phyloP scores from a whole-genome alignment of 1,284 basidiomycete genomes.

The Bondarzewia mesenterica region DNA sequence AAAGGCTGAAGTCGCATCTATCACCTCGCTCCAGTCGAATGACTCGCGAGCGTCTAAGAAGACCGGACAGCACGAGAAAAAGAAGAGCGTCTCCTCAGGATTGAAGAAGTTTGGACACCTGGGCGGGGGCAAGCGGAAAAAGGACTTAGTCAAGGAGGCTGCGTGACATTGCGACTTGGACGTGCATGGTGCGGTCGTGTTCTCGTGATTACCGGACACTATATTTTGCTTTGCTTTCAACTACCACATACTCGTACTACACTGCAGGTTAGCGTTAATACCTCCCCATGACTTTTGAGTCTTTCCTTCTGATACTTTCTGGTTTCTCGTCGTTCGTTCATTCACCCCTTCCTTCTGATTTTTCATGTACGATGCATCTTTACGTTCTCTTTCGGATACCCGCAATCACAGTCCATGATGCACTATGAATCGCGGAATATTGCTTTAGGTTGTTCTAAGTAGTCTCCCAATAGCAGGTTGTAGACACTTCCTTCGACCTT shows the following conservation, averaged over 20 bases:
- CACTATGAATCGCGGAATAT: too few species aligned
- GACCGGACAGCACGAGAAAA: neutral
- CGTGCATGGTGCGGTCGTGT: slow-evolving; percentile 2
- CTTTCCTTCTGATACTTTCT: too few species aligned
- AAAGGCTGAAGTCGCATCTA: neutral
- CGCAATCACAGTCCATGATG: too few species aligned
- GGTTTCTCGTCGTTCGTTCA: neutral
- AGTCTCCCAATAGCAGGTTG: too few species aligned
- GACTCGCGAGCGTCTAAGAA: neutral
- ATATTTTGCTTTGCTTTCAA: slow-evolving; percentile 11
- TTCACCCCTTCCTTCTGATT: slow-evolving; percentile 5
- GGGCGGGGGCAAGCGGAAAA: slow-evolving; percentile 38
- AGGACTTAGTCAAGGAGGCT: slow-evolving; percentile 33
- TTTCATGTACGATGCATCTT: slow-evolving; percentile 1
- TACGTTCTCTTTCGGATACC: slow-evolving; percentile 11
- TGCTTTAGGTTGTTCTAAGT: too few species aligned
- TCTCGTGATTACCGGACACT: slow-evolving; percentile 10
- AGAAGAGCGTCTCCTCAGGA: slow-evolving; percentile 25
- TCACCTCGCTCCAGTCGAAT: neutral
- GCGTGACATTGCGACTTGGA: neutral
- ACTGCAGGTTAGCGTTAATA: slow-evolving; percentile 11
- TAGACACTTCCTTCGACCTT: too few species aligned
- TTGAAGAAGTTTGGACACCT: slow-evolving; percentile 49
- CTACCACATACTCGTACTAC: slow-evolving; percentile 8
- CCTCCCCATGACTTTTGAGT: neutral